These are phyloP conservation scores for Cucumis sativus DNA, from an alignment of 306 rosid species.

Conservation along the genomic window DNA sequence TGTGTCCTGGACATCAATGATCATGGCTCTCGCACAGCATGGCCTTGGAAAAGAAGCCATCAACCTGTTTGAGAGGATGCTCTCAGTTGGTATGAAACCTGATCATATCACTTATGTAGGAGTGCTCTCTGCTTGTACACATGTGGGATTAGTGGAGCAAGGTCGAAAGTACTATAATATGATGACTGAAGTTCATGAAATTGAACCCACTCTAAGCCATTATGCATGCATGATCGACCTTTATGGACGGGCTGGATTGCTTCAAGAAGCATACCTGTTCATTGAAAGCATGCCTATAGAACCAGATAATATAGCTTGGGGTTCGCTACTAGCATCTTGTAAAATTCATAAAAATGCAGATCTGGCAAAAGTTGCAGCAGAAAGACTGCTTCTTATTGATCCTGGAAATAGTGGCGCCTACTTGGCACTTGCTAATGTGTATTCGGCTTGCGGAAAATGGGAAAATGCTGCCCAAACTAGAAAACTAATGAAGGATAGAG, in stretches of 20 bases:
- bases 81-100: conserved; percentile 45
- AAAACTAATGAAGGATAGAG: conserved; percentile 68
- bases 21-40: conserved; percentile 74
- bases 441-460: conserved; percentile 76
- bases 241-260: conserved; percentile 76
- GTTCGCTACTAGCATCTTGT: conserved; percentile 72
- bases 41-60: conserved; percentile 80
- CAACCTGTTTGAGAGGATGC: conserved; percentile 69
- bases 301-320: conserved; percentile 78
- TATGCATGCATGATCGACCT: conserved; percentile 77
- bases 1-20: conserved; percentile 81
- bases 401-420: conserved; percentile 81
- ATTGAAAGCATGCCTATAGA: conserved; percentile 54
- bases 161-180: conserved; percentile 53
- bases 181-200: conserved; percentile 57
- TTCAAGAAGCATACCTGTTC: conserved; percentile 58
- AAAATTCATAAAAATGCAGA: conserved; percentile 56
- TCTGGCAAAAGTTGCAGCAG: conserved; percentile 71
- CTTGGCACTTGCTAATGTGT: conserved; percentile 65
- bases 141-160: conserved; percentile 59
- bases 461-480: conserved; percentile 74
- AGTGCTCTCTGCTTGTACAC: conserved; percentile 75
- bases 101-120: conserved; percentile 83
- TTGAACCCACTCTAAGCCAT: conserved; percentile 71
- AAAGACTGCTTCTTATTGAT: conserved; percentile 61